phyloP scores from a whole-genome alignment of 192 early-diverging fungal species.

The Umbelopsis ramanniana region DNA sequence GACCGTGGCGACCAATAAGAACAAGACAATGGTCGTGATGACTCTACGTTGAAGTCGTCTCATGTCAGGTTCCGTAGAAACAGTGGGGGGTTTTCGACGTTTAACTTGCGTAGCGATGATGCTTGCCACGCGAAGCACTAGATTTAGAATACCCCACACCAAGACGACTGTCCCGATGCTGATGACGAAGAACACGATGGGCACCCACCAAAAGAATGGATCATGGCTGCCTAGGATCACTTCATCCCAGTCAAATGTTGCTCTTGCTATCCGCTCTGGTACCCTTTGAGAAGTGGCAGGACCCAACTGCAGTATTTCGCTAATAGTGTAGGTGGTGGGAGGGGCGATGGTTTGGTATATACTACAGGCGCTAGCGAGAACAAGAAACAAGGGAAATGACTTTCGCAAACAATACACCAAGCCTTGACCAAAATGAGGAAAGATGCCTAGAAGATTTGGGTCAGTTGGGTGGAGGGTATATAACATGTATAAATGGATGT shows the following conservation, averaged over 20 bases:
- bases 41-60: slow-evolving; percentile 46
- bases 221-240: slow-evolving; percentile 52
- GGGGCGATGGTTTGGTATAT: slow-evolving; percentile 42
- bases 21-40: slow-evolving; percentile 49
- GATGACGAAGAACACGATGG: slow-evolving; percentile 47
- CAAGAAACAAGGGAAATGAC: slow-evolving; percentile 40
- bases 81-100: background rate
- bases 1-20: slow-evolving; percentile 60
- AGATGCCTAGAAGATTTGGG: slow-evolving; percentile 32
- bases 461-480: background rate
- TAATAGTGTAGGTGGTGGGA: slow-evolving; percentile 17
- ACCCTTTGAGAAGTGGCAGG: slow-evolving; percentile 7
- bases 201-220: slow-evolving; percentile 60
- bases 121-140: slow-evolving; percentile 32
- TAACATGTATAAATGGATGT: background rate
- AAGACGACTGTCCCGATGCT: slow-evolving; percentile 47
- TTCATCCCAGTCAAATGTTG: slow-evolving; percentile 43
- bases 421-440: slow-evolving; percentile 46
- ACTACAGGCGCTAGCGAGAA: slow-evolving; percentile 36
- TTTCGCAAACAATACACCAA: slow-evolving; percentile 38
- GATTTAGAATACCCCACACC: slow-evolving; percentile 40
- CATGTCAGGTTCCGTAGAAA: slow-evolving; percentile 30
- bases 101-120: slow-evolving; percentile 7
- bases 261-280: slow-evolving; percentile 10
- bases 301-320: slow-evolving; percentile 26